Base-by-base conservation (phyloP, 495 filamentous ascomycete genomes). In the Amphirosellinia nigrospora region DNA sequence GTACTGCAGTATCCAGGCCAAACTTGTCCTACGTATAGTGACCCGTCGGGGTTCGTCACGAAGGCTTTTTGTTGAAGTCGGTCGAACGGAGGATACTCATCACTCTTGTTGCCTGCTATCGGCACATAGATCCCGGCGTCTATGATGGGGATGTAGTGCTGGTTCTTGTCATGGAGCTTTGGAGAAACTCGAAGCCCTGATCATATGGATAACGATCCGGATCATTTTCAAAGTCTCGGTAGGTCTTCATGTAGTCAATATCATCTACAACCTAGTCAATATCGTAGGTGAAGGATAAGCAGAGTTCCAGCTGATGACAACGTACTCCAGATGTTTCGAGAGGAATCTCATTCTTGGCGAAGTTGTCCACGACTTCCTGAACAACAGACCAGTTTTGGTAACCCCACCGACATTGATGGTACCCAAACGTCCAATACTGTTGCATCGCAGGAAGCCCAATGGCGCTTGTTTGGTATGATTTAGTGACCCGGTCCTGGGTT, bases 381-480 rank as follows among this genome's bases (percentile, higher is more conserved):
- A 97, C 82, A 9, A 89, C 86, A 46, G 89, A 89, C 81, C 91
- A 90, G 78, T 94, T 93, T 10, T 82, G 81, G 74, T 95, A 95
- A 8, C 94, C 94, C 79, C 93, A 96, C 70, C 91, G 83, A 75
- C 93, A 97, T 70, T 97, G 91, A 72, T 96, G 93, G 74, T 89
- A 93, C 2, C 94, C 94, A 71, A 96, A 90, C 0, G 89, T 87
- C 91, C 92, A 97, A 79, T 96, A 97, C 64, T 92, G 91, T 77
- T 94, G 91, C 93, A 96, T 94, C 0, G 89, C 89, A 8, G 93
- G 90, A 26, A 91, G 80, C 0, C 92, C 92, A 64, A 90, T 85
- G 13, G 91, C 82, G 87, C 90, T 77, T 32, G 85, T 82, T 55
- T 91, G 85, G 76, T 97, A 97, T 64, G 92, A 84, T 72, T 84